A percentile compares a stretch with the other conserved stretches of the same genome.
phyloP scores from a whole-genome alignment of 441 rosid species.

The Populus hybrid region DNA sequence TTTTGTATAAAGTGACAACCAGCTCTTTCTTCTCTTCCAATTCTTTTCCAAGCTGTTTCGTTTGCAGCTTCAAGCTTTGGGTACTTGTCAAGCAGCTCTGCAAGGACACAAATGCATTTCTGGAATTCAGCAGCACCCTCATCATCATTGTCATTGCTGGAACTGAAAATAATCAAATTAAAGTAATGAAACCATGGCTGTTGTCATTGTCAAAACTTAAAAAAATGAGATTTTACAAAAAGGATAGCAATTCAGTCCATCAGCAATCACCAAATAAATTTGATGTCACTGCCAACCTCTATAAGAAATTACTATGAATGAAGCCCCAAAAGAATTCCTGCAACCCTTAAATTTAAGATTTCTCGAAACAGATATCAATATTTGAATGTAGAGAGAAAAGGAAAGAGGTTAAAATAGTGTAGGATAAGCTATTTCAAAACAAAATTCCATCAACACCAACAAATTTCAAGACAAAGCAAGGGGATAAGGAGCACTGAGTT shows the following conservation, averaged over 20 bases:
- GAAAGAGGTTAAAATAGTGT: neutral
- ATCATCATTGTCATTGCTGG: slow-evolving; percentile 66
- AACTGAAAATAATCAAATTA: slow-evolving; percentile 46
- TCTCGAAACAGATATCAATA: neutral
- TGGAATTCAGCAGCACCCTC: slow-evolving; percentile 65
- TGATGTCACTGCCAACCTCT: neutral
- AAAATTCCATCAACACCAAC: neutral
- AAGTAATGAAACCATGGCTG: slow-evolving; percentile 18
- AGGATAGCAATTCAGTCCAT: neutral
- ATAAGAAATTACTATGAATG: neutral
- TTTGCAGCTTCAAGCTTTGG: slow-evolving; percentile 64
- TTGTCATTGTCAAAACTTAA: slow-evolving; percentile 15
- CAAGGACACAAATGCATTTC: slow-evolving; percentile 68
- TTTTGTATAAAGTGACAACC: slow-evolving; percentile 61
- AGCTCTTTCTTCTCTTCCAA: slow-evolving; percentile 76
- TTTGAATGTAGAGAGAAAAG: neutral
- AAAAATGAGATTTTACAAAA: neutral
- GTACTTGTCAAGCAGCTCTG: slow-evolving; percentile 79
- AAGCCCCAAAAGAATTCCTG: neutral
- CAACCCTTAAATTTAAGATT: neutral
- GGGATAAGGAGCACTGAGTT: neutral
- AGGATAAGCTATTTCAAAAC: neutral
- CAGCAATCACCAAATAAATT: neutral
- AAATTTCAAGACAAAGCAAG: neutral
- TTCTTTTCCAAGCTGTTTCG: slow-evolving; percentile 74